A percentile compares a stretch with the other conserved stretches of the same genome.
Conservation (phyloP, 148 eudicot species). For the Spergularia bocconei region DNA sequence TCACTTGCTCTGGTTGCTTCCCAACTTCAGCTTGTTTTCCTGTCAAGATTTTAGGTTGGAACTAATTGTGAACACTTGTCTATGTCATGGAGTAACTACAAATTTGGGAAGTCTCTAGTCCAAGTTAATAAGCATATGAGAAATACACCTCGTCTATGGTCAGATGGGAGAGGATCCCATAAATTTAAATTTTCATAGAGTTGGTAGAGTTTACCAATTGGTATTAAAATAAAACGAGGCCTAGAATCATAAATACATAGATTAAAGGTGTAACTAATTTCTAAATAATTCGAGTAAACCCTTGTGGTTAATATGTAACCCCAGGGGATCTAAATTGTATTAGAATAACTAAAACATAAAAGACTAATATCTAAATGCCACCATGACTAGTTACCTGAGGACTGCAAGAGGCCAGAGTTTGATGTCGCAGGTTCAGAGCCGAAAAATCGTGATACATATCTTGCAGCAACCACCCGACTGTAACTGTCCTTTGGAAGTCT, state of each 20-base stretch:
- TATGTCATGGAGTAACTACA: background rate
- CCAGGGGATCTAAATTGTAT: no score
- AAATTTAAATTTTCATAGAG: no score
- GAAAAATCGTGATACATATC: slow-evolving; percentile 88
- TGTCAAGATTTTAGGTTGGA: slow-evolving; percentile 29
- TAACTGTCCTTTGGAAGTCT: slow-evolving; percentile 56
- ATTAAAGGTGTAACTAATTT: no score
- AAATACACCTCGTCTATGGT: background rate
- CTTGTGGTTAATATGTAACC: no score
- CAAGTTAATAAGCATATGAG: background rate
- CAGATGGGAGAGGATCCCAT: background rate
- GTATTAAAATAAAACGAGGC: no score
- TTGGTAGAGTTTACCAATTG: no score
- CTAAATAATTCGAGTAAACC: no score
- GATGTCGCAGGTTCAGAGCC: slow-evolving; percentile 70
- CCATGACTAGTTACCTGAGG: slow-evolving; percentile 49
- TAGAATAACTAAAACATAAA: background rate
- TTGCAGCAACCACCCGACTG: slow-evolving; percentile 82
- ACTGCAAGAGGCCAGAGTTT: slow-evolving; percentile 43
- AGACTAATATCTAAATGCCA: background rate
- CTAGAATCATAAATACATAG: no score
- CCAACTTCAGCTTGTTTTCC: slow-evolving; percentile 72
- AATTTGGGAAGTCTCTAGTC: background rate
- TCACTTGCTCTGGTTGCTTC: slow-evolving; percentile 68
- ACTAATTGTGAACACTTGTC: slow-evolving; percentile 3